Evolutionary conservation across 176 grass and related monocot genomes (phyloP).

Genomic region (Carex littledalei): DNA sequence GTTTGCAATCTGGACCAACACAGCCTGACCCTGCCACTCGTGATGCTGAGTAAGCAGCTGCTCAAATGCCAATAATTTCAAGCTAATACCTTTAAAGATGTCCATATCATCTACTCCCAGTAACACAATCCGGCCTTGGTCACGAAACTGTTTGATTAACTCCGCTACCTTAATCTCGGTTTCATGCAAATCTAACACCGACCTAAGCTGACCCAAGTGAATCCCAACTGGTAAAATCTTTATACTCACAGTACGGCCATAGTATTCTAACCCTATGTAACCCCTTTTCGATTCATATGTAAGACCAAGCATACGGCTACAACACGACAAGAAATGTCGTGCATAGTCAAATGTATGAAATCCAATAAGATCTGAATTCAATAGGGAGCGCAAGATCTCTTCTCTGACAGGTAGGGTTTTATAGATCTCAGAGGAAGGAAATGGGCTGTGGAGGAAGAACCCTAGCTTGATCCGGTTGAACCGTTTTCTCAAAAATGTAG

Average conservation of each 20-base stretch:
- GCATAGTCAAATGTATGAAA: constrained; percentile 97
- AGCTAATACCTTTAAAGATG: constrained; percentile 89
- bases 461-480: constrained; percentile 82
- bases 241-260: constrained; percentile 81
- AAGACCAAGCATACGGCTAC: constrained; percentile 83
- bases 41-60: constrained; percentile 70
- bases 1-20: constrained; percentile 96
- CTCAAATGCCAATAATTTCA: constrained; percentile 92
- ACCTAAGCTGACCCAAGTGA: constrained; percentile 66
- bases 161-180: constrained; percentile 57
- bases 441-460: constrained; percentile 89
- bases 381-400: constrained; percentile 65
- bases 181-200: constrained; percentile 51
- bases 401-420: constrained; percentile 73
- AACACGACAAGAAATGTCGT: constrained; percentile 81
- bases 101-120: constrained; percentile 96
- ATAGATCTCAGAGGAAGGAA: constrained; percentile 83
- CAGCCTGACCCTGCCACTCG: constrained; percentile 58
- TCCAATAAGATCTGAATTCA: constrained; percentile 83
- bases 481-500: constrained; percentile 71
- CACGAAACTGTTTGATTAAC: constrained; percentile 65
- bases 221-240: constrained; percentile 89
- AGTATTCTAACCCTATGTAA: constrained; percentile 82
- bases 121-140: constrained; percentile 38
- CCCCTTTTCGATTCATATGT: constrained; percentile 85